Percentiles rank a stretch among this genome's conserved stretches.
Evolutionary conservation across 2,329 filamentous ascomycete genomes (phyloP).

Genomic region (Xylaria polymorpha): DNA sequence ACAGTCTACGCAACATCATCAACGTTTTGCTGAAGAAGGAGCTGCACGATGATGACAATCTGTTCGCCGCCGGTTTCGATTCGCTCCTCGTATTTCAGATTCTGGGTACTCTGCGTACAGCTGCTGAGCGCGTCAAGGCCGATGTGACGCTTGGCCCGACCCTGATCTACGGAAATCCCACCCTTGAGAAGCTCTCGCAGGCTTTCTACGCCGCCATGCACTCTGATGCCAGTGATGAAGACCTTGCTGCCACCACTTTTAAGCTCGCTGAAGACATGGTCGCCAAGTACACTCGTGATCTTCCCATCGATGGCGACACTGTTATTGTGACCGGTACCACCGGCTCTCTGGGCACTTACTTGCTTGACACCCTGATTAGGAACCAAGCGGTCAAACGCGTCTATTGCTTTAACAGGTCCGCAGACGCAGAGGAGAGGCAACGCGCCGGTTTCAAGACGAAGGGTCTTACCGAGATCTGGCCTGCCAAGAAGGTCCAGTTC

Average conservation of each 20-base stretch:
- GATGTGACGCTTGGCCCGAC: conserved; percentile 51
- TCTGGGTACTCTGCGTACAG: conserved; percentile 51
- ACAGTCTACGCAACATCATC: conserved; percentile 38
- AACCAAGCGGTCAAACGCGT: conserved; percentile 54
- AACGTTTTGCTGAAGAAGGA: conserved; percentile 38
- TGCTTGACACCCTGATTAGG: conserved; percentile 53
- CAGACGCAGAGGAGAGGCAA: conserved; percentile 52
- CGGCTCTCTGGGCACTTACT: conserved; percentile 59
- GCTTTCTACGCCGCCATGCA: conserved; percentile 48
- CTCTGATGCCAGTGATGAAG: conserved; percentile 35
- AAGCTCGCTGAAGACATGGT: conserved; percentile 42
- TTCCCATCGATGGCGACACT: conserved; percentile 48
- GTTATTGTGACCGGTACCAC: conserved; percentile 62
- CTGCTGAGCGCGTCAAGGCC: conserved; percentile 46
- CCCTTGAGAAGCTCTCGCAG: conserved; percentile 48
- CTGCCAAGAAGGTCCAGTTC: conserved; percentile 57
- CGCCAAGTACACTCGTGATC: conserved; percentile 43
- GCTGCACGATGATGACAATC: conserved; percentile 42
- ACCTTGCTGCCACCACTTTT: conserved; percentile 38
- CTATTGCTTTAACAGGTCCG: conserved; percentile 62
- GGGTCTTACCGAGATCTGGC: conserved; percentile 52
- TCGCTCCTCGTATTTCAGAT: conserved; percentile 53
- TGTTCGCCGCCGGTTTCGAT: conserved; percentile 51
- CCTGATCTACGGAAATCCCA: conserved; percentile 54
- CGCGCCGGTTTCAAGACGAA: conserved; percentile 54